Base-by-base conservation (phyloP, 331 rosid species). In the Stylosanthes scabra region DNA sequence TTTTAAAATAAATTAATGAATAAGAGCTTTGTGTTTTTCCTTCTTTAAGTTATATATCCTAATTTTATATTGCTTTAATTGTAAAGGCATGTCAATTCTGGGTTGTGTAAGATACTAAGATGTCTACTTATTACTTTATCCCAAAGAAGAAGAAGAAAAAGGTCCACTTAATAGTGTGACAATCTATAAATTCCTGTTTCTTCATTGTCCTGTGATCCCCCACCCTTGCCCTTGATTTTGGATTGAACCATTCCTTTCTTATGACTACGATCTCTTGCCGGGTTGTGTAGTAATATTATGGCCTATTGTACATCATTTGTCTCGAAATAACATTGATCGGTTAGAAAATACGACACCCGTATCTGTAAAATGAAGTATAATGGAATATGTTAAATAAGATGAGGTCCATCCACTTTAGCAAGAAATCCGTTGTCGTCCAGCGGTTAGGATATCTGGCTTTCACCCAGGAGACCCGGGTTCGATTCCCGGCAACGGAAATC, bases 1-100 rank as follows among this genome's bases (percentile, higher is more conserved):
- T 65, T 31, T 31, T 67, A 13, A 42, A 59, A 75, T 60, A 61
- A 61, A 16, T 42, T 58, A 63, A 63, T 3, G 82, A 83, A 76
- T 71, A 72, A 77, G 66, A 20, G 66, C 58, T 14, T 13, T 34
- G 11, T n/a, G 20, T 46, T 44, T 45, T 31, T 44, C 66, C 79
- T 59, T 58, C 28, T 60, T 74, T 59, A 45, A 47, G 65, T 64
- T 78, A 70, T 78, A 70, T 52, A 56, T 28, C 34, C 39, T 27
- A 15, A 11, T 75, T 63, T 70, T 41, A 34, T 71, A 66, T 54
- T 8, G 72, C 42, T 65, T 14, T 29, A 66, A 66, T 66, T 71
- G 70, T 75, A 62, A 73, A 66, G 67, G 63, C 47, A 46, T 54
- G 34, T 42, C 66, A 14, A 51, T 31, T 62, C 15, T 11, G 50